Conservation (phyloP, 2,329 filamentous ascomycete genomes). For the Aureobasidium sp. region DNA sequence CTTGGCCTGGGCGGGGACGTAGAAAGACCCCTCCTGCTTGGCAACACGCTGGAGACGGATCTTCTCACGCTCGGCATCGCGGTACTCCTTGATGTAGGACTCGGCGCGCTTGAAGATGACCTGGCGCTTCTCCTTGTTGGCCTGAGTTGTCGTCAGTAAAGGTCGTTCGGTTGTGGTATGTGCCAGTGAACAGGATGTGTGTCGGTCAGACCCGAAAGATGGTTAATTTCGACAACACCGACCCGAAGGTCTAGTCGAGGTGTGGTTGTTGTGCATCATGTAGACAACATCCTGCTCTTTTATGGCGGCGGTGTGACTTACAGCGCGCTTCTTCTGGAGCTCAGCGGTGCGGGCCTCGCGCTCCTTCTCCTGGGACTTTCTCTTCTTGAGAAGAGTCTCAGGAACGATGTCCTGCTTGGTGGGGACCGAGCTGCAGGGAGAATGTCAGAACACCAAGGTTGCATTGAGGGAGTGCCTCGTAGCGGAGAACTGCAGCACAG, state of each 20-base stretch:
- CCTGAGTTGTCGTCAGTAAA: conserved; percentile 49
- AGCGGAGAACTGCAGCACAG: conserved; percentile 89
- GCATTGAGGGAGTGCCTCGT: conserved; percentile 65
- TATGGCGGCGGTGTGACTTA: conserved; percentile 45
- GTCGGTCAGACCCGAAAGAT: conserved; percentile 97
- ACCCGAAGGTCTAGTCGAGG: conserved; percentile 84
- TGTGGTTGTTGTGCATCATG: conserved; percentile 78
- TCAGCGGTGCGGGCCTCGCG: conserved; percentile 79
- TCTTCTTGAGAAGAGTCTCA: conserved; percentile 99
- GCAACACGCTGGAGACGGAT: conserved; percentile 82
- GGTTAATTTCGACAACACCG: conserved; percentile 98
- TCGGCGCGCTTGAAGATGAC: conserved; percentile 99
- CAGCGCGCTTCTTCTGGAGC: conserved; percentile 82
- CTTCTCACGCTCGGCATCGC: conserved; percentile 96
- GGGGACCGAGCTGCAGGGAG: conserved; percentile 66
- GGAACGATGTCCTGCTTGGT: conserved; percentile 95
- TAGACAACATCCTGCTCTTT: conserved; percentile 41
- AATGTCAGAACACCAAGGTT: conserved; percentile 69
- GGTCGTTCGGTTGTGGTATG: neutral
- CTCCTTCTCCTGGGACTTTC: conserved; percentile 99
- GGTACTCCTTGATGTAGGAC: conserved; percentile 99
- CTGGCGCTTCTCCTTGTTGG: conserved; percentile 96
- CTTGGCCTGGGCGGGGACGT: conserved; percentile 90
- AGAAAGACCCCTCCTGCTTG: conserved; percentile 89
- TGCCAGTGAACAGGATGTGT: conserved; percentile 8